Conservation (phyloP, 495 filamentous ascomycete genomes). For the Parathielavia appendiculata region DNA sequence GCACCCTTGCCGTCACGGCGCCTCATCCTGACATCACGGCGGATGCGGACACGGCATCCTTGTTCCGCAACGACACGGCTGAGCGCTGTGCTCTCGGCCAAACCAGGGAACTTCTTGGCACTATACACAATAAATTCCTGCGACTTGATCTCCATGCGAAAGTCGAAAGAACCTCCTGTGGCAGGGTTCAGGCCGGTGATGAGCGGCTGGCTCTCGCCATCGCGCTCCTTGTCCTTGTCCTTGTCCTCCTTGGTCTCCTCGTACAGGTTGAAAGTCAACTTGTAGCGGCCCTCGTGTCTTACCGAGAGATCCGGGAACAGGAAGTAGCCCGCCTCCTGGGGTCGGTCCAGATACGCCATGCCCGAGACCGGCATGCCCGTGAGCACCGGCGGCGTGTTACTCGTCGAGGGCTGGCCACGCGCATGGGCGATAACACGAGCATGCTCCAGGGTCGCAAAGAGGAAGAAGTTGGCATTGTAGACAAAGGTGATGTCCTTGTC, state of each 20-base stretch:
- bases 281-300: constrained; percentile 88
- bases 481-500: constrained; percentile 84
- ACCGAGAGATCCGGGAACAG: constrained; percentile 97
- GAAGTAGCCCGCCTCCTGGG: constrained; percentile 88
- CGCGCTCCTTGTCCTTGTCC: constrained; percentile 46
- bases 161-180: constrained; percentile 35
- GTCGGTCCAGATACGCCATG: constrained; percentile 93
- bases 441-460: constrained; percentile 86
- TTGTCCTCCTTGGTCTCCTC: constrained; percentile 77
- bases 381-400: constrained; percentile 72
- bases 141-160: constrained; percentile 83
- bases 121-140: constrained; percentile 84
- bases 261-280: constrained; percentile 84
- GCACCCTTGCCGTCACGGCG: constrained; percentile 74
- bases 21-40: constrained; percentile 96
- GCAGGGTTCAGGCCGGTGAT: constrained; percentile 18
- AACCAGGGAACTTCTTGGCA: constrained; percentile 96
- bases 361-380: constrained; percentile 95
- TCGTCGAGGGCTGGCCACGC: constrained; percentile 58
- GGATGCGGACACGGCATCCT: constrained; percentile 92
- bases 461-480: constrained; percentile 97
- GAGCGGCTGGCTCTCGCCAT: constrained; percentile 21
- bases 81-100: constrained; percentile 82
- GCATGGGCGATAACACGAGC: constrained; percentile 81
- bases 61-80: constrained; percentile 93